Percentiles rank a stretch among this genome's conserved stretches.
Evolutionary conservation across 768 basidiomycete genomes (phyloP).

Genomic region (Hygrophoropsis aurantiaca): DNA sequence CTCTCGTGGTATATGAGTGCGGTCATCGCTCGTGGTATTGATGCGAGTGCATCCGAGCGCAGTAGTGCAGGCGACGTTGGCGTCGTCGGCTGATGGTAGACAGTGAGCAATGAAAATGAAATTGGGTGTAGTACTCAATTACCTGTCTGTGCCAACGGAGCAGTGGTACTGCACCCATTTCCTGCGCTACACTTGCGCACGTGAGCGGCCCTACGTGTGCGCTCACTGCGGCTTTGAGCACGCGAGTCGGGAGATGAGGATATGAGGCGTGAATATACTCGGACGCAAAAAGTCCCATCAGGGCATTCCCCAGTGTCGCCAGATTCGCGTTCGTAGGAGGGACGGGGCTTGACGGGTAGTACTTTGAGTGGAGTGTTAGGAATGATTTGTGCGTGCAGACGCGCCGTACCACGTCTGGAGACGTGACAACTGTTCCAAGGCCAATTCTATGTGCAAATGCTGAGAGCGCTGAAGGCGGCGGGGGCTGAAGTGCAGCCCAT

Average conservation of each 20-base stretch:
- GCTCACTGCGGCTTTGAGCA: conserved; percentile 87
- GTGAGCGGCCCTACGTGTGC: conserved; percentile 87
- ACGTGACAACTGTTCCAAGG: conserved; percentile 54
- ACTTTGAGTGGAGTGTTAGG: conserved; percentile 50
- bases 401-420: conserved; percentile 59
- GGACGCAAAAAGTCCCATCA: conserved; percentile 86
- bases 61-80: conserved; percentile 51
- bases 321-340: conserved; percentile 76
- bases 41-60: conserved; percentile 86
- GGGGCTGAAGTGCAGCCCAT: conserved; percentile 73
- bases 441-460: conserved; percentile 80
- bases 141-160: conserved; percentile 83
- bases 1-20: conserved; percentile 87
- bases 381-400: conserved; percentile 82
- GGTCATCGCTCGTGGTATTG: conserved; percentile 82
- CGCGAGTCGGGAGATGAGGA: conserved; percentile 90
- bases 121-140: background rate
- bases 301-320: conserved; percentile 75
- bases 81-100: conserved; percentile 43
- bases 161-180: conserved; percentile 77
- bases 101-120: conserved; percentile 3
- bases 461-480: conserved; percentile 66
- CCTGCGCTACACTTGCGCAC: conserved; percentile 81
- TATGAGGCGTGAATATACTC: conserved; percentile 81
- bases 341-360: conserved; percentile 52